Conservation (phyloP, 176 grass and related monocot genomes). For the Phoenix dactylifera region DNA sequence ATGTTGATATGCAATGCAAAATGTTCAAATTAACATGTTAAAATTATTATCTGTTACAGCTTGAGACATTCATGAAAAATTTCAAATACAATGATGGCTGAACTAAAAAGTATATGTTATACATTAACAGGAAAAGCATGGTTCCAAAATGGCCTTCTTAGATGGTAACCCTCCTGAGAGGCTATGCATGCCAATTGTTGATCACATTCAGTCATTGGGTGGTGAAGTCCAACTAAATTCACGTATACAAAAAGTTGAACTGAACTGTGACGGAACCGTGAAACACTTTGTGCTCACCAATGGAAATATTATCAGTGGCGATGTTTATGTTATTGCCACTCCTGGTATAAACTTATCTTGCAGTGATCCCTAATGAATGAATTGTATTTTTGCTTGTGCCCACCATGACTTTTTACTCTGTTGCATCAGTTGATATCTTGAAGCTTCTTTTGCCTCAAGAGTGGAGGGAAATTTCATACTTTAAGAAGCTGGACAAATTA, state of each 20-base stretch:
- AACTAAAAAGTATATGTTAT: constrained; percentile 1
- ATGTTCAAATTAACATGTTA: too few relatives aligned
- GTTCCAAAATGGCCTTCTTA: constrained; percentile 97
- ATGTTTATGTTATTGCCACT: constrained; percentile 87
- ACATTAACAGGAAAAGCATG: constrained; percentile 77
- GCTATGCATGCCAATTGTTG: constrained; percentile 86
- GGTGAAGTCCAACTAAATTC: constrained; percentile 91
- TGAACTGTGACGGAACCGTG: constrained; percentile 84
- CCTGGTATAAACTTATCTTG: constrained; percentile 43
- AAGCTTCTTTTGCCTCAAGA: constrained; percentile 94
- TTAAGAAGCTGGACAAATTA: constrained; percentile 85
- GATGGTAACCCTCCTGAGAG: constrained; percentile 97
- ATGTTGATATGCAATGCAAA: too few relatives aligned
- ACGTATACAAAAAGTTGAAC: constrained; percentile 73
- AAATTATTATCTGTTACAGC: too few relatives aligned
- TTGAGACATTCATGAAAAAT: too few relatives aligned
- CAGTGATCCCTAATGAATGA: too few relatives aligned
- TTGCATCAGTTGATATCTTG: constrained; percentile 87
- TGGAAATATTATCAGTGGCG: constrained; percentile 68
- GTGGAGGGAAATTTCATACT: constrained; percentile 86
- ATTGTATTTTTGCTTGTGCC: not conserved
- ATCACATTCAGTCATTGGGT: constrained; percentile 73
- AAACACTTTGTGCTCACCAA: constrained; percentile 69
- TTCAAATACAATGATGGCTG: too few relatives aligned
- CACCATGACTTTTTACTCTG: constrained; percentile 20